These are phyloP conservation scores for Aureobasidium melanogenum DNA, from an alignment of 2,329 filamentous ascomycete genomes.

Conservation along the genomic window DNA sequence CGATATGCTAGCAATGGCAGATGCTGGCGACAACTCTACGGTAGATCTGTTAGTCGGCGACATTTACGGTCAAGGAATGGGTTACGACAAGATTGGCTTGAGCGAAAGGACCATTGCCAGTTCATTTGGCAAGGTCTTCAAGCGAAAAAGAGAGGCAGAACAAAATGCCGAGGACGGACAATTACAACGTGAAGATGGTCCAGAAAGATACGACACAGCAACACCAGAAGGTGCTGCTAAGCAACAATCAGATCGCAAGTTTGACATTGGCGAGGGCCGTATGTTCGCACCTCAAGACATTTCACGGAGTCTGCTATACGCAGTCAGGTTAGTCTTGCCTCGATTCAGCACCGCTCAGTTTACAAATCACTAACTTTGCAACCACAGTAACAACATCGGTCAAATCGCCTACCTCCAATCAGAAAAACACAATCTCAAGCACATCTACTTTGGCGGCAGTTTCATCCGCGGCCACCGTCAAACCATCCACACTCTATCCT, in stretches of 20 bases:
- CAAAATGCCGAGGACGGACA: slow-evolving; percentile 65
- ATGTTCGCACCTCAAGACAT: slow-evolving; percentile 77
- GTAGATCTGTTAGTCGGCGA: slow-evolving; percentile 97
- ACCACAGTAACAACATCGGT: slow-evolving; percentile 80
- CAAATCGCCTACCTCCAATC: slow-evolving; percentile 97
- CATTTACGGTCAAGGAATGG: slow-evolving; percentile 94
- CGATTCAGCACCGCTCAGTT: neutral
- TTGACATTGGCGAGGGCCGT: slow-evolving; percentile 30
- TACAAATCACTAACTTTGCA: slow-evolving; percentile 19
- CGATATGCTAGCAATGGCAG: slow-evolving; percentile 90
- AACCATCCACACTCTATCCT: slow-evolving; percentile 95
- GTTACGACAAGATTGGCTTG: slow-evolving; percentile 91
- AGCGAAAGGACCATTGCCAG: slow-evolving; percentile 94
- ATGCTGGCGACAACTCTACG: slow-evolving; percentile 79
- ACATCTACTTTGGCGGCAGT: slow-evolving; percentile 95
- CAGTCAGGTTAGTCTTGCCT: slow-evolving; percentile 50
- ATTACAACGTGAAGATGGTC: slow-evolving; percentile 42
- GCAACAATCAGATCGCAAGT: slow-evolving; percentile 25
- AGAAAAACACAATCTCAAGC: slow-evolving; percentile 80
- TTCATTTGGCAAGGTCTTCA: slow-evolving; percentile 94
- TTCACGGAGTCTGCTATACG: slow-evolving; percentile 83
- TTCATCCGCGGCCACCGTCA: slow-evolving; percentile 95
- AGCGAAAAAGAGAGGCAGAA: slow-evolving; percentile 80
- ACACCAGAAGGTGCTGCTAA: slow-evolving; percentile 16
- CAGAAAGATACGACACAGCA: slow-evolving; percentile 17